These are phyloP conservation scores for Sugiyamaella pinicola DNA, from an alignment of 1,139 yeast species.

Conservation along the genomic window DNA sequence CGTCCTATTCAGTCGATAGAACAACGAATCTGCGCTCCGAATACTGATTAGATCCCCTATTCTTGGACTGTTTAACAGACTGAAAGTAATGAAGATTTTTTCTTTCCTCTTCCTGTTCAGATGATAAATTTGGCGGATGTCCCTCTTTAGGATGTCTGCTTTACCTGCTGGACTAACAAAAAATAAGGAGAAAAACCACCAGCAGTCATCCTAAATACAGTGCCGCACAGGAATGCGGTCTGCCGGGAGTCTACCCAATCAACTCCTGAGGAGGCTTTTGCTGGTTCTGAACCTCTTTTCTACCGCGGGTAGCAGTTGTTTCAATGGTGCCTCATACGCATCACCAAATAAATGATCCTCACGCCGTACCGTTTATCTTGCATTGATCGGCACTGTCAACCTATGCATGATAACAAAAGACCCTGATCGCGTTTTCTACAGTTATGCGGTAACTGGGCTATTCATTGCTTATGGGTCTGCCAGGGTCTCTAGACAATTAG, in stretches of 20 bases:
- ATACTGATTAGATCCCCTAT: too few species aligned
- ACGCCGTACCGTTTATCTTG: constrained; percentile 4
- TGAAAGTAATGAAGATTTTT: too few species aligned
- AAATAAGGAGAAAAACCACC: not conserved
- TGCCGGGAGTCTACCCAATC: not conserved
- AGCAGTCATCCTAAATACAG: not conserved
- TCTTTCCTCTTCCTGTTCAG: too few species aligned
- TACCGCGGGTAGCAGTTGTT: not conserved
- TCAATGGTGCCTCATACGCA: not conserved
- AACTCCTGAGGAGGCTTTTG: not conserved
- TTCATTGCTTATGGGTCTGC: too few species aligned
- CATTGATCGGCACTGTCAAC: not conserved
- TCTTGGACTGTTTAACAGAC: too few species aligned
- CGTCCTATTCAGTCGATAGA: too few species aligned
- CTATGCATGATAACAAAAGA: not conserved
- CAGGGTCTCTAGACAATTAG: too few species aligned
- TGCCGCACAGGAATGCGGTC: not conserved
- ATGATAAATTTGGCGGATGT: too few species aligned
- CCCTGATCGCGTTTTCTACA: too few species aligned
- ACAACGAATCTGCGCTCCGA: too few species aligned
- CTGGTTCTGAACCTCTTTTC: not conserved
- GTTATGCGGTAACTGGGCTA: too few species aligned
- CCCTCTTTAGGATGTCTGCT: not conserved
- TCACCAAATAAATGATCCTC: constrained; percentile 1
- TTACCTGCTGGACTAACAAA: not conserved